Percentiles rank a stretch among this genome's conserved stretches.
Conservation (phyloP, 2,329 filamentous ascomycete species). For the Cryphonectria nitschkei region DNA sequence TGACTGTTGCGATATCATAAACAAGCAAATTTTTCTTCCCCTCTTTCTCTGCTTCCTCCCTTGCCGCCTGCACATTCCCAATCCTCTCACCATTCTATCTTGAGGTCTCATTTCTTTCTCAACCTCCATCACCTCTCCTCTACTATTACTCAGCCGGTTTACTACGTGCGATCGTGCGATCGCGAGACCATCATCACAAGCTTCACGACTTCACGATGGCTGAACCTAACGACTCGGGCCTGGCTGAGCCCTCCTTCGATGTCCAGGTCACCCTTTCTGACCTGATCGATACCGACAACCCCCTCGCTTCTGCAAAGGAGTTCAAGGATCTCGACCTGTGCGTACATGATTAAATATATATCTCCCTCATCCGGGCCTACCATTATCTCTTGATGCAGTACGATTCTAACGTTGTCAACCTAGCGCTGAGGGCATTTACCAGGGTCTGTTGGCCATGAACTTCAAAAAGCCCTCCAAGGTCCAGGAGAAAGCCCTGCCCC, state of each 20-base stretch:
- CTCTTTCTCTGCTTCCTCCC: neutral
- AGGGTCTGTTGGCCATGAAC: constrained; percentile 78
- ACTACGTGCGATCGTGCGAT: constrained; percentile 10
- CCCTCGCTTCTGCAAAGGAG: constrained; percentile 79
- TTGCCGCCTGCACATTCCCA: neutral
- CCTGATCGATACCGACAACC: constrained; percentile 85
- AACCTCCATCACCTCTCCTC: neutral
- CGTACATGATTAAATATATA: constrained; percentile 40
- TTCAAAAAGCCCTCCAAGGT: constrained; percentile 98
- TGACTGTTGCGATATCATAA: neutral
- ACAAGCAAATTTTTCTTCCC: neutral
- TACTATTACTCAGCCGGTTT: constrained; percentile 26
- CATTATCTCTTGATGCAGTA: constrained; percentile 27
- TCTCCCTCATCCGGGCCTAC: constrained; percentile 13
- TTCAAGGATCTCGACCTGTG: constrained; percentile 89
- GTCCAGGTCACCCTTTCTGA: constrained; percentile 93
- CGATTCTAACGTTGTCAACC: constrained; percentile 27
- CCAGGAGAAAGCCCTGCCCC: constrained; percentile 89
- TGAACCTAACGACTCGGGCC: constrained; percentile 50
- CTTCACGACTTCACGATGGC: constrained; percentile 22
- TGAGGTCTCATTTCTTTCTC: neutral
- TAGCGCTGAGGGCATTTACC: constrained; percentile 66
- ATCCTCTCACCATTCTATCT: too few species aligned
- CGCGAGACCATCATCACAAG: neutral
- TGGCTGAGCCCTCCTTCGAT: constrained; percentile 77